Evolutionary conservation across 2,329 filamentous ascomycete genomes (phyloP).

Genomic region (Apiospora koreana): DNA sequence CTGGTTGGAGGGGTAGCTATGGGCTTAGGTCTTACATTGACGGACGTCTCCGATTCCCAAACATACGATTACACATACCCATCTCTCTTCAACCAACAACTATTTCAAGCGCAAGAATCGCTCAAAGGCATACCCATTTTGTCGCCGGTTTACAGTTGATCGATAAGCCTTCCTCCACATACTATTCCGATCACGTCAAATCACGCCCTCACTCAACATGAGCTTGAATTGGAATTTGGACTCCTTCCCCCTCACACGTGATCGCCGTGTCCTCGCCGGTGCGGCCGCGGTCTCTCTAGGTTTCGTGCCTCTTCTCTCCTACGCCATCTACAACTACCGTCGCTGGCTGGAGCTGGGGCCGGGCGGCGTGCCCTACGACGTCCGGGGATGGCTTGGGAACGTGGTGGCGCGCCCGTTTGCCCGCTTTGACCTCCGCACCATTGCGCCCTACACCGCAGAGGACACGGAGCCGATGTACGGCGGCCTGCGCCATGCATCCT

Average conservation of each 20-base stretch:
- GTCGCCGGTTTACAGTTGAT: not conserved
- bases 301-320: slow-evolving; percentile 20
- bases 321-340: slow-evolving; percentile 35
- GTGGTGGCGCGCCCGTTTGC: slow-evolving; percentile 33
- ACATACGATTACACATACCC: not conserved
- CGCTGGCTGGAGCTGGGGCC: slow-evolving; percentile 43
- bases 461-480: slow-evolving; percentile 26
- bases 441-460: slow-evolving; percentile 26
- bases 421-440: slow-evolving; percentile 33
- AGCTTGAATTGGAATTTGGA: not conserved
- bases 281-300: not conserved
- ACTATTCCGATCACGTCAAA: not conserved
- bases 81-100: not conserved
- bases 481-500: slow-evolving; percentile 24
- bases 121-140: not conserved
- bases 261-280: not conserved
- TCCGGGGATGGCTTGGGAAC: slow-evolving; percentile 42
- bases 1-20: not conserved
- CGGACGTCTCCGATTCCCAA: not conserved
- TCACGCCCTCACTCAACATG: not conserved
- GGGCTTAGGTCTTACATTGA: not conserved
- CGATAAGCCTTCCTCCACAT: not conserved
- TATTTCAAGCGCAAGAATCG: not conserved
- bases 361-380: slow-evolving; percentile 45
- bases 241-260: not conserved